These are phyloP conservation scores for Scheffersomyces coipomensis DNA, from an alignment of 805 yeast genomes.

Conservation along the genomic window DNA sequence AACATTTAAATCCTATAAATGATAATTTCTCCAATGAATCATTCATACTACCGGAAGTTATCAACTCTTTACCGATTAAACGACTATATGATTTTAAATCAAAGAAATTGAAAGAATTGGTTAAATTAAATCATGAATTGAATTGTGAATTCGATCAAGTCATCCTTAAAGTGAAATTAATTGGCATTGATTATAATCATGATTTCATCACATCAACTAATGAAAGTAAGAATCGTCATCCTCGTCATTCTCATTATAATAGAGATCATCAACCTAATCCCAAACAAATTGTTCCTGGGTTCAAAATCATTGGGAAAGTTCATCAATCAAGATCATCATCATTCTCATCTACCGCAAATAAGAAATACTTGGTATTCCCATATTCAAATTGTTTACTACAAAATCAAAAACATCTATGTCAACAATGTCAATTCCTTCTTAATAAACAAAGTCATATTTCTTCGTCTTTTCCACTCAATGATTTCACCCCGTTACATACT, in stretches of 20 bases:
- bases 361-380: constrained; percentile 30
- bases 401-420: constrained; percentile 11
- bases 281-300: constrained; percentile 29
- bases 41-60: constrained; percentile 4
- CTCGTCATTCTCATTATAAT: too few species aligned
- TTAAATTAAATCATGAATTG: constrained; percentile 25
- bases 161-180: constrained; percentile 23
- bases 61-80: constrained; percentile 19
- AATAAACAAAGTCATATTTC: background rate
- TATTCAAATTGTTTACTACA: constrained; percentile 31
- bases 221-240: constrained; percentile 6
- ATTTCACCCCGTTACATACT: too few species aligned
- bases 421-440: constrained; percentile 15
- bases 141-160: constrained; percentile 15
- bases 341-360: background rate
- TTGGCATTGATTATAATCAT: constrained; percentile 23
- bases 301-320: constrained; percentile 30
- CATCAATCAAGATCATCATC: constrained; percentile 8
- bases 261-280: too few species aligned
- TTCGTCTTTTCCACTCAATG: background rate
- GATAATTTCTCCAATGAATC: background rate
- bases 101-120: constrained; percentile 18
- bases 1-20: background rate
- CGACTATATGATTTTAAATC: constrained; percentile 21
- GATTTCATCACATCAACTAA: constrained; percentile 16